Conservation (phyloP, 805 yeast species). For the Saturnispora besseyi region DNA sequence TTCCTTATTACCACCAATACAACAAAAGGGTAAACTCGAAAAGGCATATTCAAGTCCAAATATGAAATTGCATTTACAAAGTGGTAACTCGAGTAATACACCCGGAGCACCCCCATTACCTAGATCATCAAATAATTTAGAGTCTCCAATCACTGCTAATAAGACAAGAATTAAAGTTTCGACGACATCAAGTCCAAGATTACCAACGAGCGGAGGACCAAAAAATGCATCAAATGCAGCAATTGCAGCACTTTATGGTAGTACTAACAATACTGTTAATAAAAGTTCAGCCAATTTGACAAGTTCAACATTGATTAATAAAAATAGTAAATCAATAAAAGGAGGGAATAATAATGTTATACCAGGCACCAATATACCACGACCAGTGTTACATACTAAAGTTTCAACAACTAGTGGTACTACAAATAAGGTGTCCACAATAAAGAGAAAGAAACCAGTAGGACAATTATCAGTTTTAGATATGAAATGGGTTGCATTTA, state of each 20-base stretch:
- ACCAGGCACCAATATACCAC: conserved; percentile 50
- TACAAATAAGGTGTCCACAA: neutral
- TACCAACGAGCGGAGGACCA: neutral
- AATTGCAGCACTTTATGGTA: conserved; percentile 6
- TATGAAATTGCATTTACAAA: neutral
- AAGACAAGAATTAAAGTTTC: neutral
- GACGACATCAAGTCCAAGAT: neutral
- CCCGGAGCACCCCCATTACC: conserved; percentile 3
- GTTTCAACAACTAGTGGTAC: conserved; percentile 10
- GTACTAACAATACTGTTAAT: neutral
- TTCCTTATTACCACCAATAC: neutral
- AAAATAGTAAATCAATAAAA: neutral
- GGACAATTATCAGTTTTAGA: conserved; percentile 47
- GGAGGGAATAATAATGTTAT: conserved; percentile 22
- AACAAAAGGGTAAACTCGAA: neutral
- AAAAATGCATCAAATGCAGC: conserved; percentile 7
- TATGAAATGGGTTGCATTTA: conserved; percentile 46
- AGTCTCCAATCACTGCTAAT: neutral
- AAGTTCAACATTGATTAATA: neutral
- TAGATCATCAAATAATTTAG: neutral
- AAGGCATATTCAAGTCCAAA: conserved; percentile 2
- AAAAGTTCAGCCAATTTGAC: neutral
- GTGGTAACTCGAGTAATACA: neutral
- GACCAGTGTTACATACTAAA: conserved; percentile 39
- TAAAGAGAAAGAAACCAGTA: conserved; percentile 21